Evolutionary conservation across 2,329 filamentous ascomycete species (phyloP), one percentile per base, ranked within the genome.

Genomic region (Curvularia spicifera): DNA sequence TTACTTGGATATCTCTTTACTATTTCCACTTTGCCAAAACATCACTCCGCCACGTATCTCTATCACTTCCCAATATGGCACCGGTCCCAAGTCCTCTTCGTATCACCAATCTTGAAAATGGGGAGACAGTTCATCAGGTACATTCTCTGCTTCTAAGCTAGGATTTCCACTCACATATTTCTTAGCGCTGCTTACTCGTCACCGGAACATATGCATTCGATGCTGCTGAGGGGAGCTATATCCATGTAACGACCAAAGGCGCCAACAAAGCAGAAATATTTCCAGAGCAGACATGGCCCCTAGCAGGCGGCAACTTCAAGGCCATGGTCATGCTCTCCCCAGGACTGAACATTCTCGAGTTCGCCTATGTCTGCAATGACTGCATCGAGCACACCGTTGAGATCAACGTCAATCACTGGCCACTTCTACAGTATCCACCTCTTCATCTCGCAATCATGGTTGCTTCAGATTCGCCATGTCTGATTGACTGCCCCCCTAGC

Each of bases 401-500:
- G 10, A 46, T 71, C 9, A 61, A 33, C 7, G 51, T 76, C n/a
- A 62, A 61, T n/a, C 71, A 75, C 31, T 59, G 71, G 20, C 72
- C 71, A 8, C 60, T 74, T 13, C 64, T 75, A 18, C 71, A 76
- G 42, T 59, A 64, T 12, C 71, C 72, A 13, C 73, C 71, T 9
- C 66, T 75, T n/a, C 70, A 75, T 45, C 65, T 73, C 13, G 71
- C 71, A 35, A 70, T 73, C 31, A 65, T 74, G 65, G 67, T 74
- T n/a, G 69, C 70, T 28, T 67, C 70, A 39, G 71, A 76, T 44
- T 75, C 72, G 2, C 70, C 71, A 7, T 61, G 71, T 2, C 35
- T 72, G 8, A 73, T 73, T 20, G 71, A 74, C 45, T 75, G 71
- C 37, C 72, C 72, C 12, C 62, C 68, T 9, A 45, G 59, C 43